phyloP scores from a whole-genome alignment of 495 filamentous ascomycete genomes.

The Annulohypoxylon stygium region DNA sequence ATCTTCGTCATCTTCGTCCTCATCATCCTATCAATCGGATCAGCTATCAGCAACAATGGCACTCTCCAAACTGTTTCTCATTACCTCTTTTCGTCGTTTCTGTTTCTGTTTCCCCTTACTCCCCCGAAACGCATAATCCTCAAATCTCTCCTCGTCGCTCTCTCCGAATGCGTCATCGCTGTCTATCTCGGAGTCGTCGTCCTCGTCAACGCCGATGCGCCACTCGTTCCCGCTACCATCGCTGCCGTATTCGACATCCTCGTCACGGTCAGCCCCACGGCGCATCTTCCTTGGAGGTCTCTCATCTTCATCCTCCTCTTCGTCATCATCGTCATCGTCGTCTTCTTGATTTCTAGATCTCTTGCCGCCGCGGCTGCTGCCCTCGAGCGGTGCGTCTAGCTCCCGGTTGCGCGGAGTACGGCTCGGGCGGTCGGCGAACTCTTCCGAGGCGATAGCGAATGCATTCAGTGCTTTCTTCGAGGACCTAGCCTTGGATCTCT shows the following conservation, averaged over 20 bases:
- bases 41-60: constrained; percentile 43
- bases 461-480: constrained; percentile 79
- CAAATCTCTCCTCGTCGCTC: constrained; percentile 86
- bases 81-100: constrained; percentile 58
- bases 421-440: constrained; percentile 57
- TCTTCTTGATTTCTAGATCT: constrained; percentile 62
- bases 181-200: constrained; percentile 87
- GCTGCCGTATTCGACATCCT: constrained; percentile 70
- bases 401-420: constrained; percentile 60
- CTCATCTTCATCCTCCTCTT: constrained; percentile 65
- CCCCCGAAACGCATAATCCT: constrained; percentile 78
- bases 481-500: constrained; percentile 58
- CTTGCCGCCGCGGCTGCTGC: constrained; percentile 50
- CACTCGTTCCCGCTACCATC: constrained; percentile 93
- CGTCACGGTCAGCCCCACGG: constrained; percentile 60
- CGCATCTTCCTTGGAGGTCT: constrained; percentile 58
- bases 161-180: constrained; percentile 94
- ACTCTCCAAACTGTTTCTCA: constrained; percentile 38
- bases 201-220: constrained; percentile 80
- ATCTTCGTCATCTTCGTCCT: constrained; percentile 58
- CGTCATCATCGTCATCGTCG: constrained; percentile 67
- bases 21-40: constrained; percentile 43
- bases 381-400: constrained; percentile 55
- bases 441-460: constrained; percentile 81
- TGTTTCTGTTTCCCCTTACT: constrained; percentile 68